Conservation (phyloP, 108 stramenopile species). For the Conticribra guillardii region DNA sequence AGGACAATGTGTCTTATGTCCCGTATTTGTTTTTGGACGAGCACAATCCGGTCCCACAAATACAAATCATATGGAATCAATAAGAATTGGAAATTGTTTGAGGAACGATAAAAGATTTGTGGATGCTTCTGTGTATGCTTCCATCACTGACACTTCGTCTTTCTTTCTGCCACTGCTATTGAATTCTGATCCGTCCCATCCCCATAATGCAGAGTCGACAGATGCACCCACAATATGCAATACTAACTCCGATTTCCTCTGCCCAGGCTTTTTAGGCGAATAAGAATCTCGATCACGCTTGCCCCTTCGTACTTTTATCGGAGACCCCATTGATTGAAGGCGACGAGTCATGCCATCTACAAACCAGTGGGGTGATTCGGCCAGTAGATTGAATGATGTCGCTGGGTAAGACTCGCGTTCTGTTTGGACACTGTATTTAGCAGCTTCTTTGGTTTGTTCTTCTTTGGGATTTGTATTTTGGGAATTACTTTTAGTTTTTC, state of each 20-base stretch:
- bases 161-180: no score
- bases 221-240: constrained; percentile 87
- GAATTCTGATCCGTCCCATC: constrained; percentile 31
- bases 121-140: constrained; percentile 85
- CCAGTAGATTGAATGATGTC: constrained; percentile 77
- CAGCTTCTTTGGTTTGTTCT: constrained; percentile 47
- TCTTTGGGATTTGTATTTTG: constrained; percentile 5
- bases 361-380: constrained; percentile 57
- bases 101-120: constrained; percentile 57
- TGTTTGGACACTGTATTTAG: constrained; percentile 72
- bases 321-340: constrained; percentile 15
- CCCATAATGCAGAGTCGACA: constrained; percentile 81
- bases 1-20: constrained; percentile 25
- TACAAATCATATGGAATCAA: constrained; percentile 55
- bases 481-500: background rate
- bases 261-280: background rate
- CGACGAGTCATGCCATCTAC: constrained; percentile 32
- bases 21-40: background rate
- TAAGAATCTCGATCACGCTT: constrained; percentile 19
- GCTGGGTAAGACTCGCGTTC: constrained; percentile 90
- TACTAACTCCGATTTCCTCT: constrained; percentile 33
- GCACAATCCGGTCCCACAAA: constrained; percentile 87
- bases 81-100: constrained; percentile 31
- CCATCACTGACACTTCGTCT: constrained; percentile 28
- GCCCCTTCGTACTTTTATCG: constrained; percentile 21